Percentiles rank a stretch among this genome's conserved stretches.
Conservation (phyloP, 768 basidiomycete genomes). For the Mycena galericulata region DNA sequence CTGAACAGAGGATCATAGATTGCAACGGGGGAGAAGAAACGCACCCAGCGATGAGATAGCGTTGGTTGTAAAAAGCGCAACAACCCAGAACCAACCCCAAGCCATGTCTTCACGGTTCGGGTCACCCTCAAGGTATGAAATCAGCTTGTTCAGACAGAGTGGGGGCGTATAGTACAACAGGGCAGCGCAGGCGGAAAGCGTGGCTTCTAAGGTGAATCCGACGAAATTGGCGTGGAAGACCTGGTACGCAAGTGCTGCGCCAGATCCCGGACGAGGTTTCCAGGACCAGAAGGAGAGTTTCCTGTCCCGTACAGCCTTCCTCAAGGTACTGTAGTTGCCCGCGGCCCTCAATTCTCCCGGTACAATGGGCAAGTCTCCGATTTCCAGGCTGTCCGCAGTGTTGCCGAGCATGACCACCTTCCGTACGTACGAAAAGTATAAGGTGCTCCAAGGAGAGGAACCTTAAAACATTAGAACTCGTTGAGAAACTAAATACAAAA, state of each 20-base stretch:
- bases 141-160: no score
- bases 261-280: no score
- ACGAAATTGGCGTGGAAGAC: no score
- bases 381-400: slow-evolving; percentile 76
- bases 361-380: slow-evolving; percentile 88
- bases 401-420: slow-evolving; percentile 88
- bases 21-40: not conserved
- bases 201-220: no score
- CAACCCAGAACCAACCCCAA: no score
- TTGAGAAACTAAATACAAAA: not conserved
- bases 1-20: not conserved
- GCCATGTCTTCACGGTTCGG: no score
- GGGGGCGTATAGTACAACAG: no score
- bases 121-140: no score
- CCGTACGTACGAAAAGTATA: slow-evolving; percentile 90
- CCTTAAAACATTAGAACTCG: slow-evolving; percentile 45
- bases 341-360: slow-evolving; percentile 76
- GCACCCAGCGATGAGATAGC: no score
- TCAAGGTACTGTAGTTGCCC: slow-evolving; percentile 71
- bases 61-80: no score
- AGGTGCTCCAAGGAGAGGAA: slow-evolving; percentile 65
- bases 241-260: slow-evolving; percentile 43
- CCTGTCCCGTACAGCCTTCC: slow-evolving; percentile 55
- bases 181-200: no score
- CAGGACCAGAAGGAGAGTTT: slow-evolving; percentile 55